Base-by-base conservation (phyloP, 2,329 filamentous ascomycete species). In the Verticillium zaregamsianum region DNA sequence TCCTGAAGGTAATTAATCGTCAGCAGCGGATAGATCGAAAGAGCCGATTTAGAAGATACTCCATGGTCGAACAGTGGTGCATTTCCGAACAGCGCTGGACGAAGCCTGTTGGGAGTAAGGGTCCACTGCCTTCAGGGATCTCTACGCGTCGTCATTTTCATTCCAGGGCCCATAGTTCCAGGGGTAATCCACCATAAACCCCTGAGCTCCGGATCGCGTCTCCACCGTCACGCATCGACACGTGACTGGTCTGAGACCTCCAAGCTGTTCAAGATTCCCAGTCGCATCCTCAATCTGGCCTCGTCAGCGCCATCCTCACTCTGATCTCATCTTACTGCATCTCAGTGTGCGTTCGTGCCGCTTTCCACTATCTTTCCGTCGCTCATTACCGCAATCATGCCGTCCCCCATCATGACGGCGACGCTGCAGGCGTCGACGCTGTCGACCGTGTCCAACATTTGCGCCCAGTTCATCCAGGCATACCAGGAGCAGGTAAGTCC, bases 391-490 rank as follows among this genome's bases (percentile, higher is more conserved):
- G 20, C 52, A 49, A 71, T 68, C 58, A 81, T 81, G 79, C 77
- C 74, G 56, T 82, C 82, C 40, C 80, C 80, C 2, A 81, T 86
- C 64, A 72, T 80, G 57, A 79, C 77, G 64, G 81, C 83, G 59
- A 84, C 82, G 33, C 66, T 86, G 35, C 83, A 85, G 69, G 80
- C 84, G 23, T 76, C 80, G 8, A 70, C 75, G 52, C 76, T 86
- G 11, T 83, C 82, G 25, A 79, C 79, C 6, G 73, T 75, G 17
- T 86, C 83, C 35, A 86, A 86, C 67, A 69, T 86, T 49, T 72
- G 83, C 58, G 83, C 84, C 28, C 84, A 87, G 67, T 72, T 80
- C 35, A 79, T 86, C 65, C 76, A 80, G 45, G 77, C 82, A 17
- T 82, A 81, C 66, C 77, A 77, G 62, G 71, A 76, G 61, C 69